These are phyloP conservation scores for Fusarium cyanostomum DNA, from an alignment of 2,329 filamentous ascomycete species.

Conservation along the genomic window DNA sequence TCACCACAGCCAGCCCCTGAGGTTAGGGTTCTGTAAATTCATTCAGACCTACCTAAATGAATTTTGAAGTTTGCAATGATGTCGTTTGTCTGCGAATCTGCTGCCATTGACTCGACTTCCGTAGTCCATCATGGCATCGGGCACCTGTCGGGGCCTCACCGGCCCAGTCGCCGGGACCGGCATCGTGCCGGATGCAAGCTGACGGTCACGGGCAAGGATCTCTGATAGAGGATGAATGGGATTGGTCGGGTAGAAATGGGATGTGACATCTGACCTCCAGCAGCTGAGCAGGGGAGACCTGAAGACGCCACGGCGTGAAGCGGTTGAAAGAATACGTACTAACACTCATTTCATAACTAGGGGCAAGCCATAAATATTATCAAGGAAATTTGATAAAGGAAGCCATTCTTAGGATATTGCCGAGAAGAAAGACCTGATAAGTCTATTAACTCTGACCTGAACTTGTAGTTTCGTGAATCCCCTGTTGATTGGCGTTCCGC, in stretches of 20 bases:
- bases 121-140: not conserved
- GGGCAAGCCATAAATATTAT: too few relatives aligned
- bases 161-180: slow-evolving; percentile 18
- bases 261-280: slow-evolving; percentile 18
- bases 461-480: not conserved
- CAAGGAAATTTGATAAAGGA: too few relatives aligned
- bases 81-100: not conserved
- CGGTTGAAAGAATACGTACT: too few relatives aligned
- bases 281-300: not conserved
- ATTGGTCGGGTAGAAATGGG: slow-evolving; percentile 7
- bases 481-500: slow-evolving; percentile 3
- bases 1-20: slow-evolving; percentile 40
- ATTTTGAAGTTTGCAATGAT: not conserved
- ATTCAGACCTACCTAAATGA: not conserved
- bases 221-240: slow-evolving; percentile 15
- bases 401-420: too few relatives aligned
- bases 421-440: too few relatives aligned
- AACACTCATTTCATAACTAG: too few relatives aligned
- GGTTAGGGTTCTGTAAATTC: slow-evolving; percentile 37
- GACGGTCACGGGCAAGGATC: slow-evolving; percentile 11
- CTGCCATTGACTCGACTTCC: not conserved
- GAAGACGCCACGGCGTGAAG: not conserved
- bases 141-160: not conserved
- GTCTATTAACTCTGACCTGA: not conserved
- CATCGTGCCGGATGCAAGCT: slow-evolving; percentile 14